Evolutionary conservation across 139 green algal species (phyloP).

Genomic region (Tetradesmus obliquus): DNA sequence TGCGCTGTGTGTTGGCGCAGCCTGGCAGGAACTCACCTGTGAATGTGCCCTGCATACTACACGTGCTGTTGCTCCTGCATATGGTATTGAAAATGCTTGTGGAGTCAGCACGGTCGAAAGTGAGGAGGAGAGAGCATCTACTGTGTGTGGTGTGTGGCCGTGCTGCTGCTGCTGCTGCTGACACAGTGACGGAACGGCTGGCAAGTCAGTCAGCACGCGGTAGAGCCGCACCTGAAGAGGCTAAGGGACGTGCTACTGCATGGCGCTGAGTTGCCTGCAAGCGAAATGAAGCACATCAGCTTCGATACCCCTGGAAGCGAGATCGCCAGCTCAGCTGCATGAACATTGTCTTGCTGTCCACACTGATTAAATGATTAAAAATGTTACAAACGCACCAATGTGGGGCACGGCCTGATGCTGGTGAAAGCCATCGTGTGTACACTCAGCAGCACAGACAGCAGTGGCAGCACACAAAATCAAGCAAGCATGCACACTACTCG

Average conservation of each 20-base stretch:
- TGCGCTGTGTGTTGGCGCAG: not conserved
- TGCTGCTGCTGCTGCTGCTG: not conserved
- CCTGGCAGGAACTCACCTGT: not conserved
- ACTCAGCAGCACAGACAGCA: not conserved
- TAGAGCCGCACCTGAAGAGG: not conserved
- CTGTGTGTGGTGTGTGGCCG: not conserved
- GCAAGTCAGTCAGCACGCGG: not conserved
- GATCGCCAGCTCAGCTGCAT: not conserved
- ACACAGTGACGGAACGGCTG: not conserved
- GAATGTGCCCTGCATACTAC: not conserved
- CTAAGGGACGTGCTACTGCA: not conserved
- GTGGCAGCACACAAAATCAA: not conserved
- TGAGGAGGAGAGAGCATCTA: not conserved
- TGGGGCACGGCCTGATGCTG: not conserved
- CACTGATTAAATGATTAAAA: not conserved
- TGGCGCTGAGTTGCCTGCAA: not conserved
- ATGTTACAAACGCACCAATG: not conserved
- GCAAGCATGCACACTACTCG: not conserved
- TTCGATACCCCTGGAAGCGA: not conserved
- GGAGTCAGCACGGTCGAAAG: not conserved
- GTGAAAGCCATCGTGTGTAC: conserved; percentile 29
- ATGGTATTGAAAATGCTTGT: not conserved
- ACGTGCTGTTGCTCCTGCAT: not conserved
- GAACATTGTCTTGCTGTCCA: not conserved
- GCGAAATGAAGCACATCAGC: not conserved